phyloP scores from a whole-genome alignment of 305 asterid species.

The Fraxinus ornus region DNA sequence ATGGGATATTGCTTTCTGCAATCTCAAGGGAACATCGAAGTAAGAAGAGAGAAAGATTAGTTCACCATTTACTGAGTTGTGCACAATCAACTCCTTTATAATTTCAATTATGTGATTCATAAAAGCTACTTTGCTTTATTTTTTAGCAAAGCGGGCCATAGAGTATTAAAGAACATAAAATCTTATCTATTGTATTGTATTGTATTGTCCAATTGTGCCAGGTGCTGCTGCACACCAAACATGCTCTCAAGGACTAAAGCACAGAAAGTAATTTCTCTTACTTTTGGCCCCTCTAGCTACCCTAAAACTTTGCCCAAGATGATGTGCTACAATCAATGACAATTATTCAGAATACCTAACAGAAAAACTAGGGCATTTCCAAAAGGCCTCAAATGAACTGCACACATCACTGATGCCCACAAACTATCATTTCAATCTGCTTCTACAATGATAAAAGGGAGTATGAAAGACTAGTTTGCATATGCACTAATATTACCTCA shows the following conservation, averaged over 20 bases:
- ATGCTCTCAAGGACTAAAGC: neutral
- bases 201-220: neutral
- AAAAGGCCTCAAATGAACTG: neutral
- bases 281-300: neutral
- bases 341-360: neutral
- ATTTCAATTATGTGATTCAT: neutral
- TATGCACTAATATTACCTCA: neutral
- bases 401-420: neutral
- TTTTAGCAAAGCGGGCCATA: neutral
- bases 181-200: neutral
- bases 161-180: neutral
- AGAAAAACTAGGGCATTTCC: neutral
- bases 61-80: neutral
- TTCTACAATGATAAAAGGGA: constrained; percentile 3
- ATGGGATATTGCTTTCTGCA: constrained; percentile 80
- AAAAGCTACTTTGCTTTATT: neutral
- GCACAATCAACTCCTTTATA: neutral
- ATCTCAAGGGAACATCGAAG: constrained; percentile 6
- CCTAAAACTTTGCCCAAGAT: neutral
- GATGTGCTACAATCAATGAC: neutral
- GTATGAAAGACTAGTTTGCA: neutral
- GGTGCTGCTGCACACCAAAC: neutral
- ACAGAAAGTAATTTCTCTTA: neutral
- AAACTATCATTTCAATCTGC: neutral
- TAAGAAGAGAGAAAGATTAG: neutral